Evolutionary conservation across 2,329 filamentous ascomycete genomes (phyloP), one percentile per base, ranked within the genome.

Genomic region (Hansfordia pulvinata): DNA sequence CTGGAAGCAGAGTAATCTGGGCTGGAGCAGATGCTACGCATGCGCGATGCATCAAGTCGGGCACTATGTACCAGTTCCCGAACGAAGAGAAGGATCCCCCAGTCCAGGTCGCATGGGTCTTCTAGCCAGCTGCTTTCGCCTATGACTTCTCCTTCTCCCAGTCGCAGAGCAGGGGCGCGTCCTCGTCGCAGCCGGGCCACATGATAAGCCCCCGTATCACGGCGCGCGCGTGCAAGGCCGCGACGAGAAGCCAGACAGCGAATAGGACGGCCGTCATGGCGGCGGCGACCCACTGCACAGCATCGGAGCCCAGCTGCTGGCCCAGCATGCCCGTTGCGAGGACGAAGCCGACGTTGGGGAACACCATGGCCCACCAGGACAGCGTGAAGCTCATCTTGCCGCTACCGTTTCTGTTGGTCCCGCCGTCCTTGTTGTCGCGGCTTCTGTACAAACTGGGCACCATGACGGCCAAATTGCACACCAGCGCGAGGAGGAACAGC

Each of bases 111-210:
- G n/a, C n/a, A n/a, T n/a, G n/a, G n/a, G n/a, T n/a, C n/a, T n/a
- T n/a, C n/a, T n/a, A n/a, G n/a, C n/a, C n/a, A n/a, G n/a, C n/a
- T n/a, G n/a, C n/a, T n/a, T n/a, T n/a, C n/a, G n/a, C n/a, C n/a
- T n/a, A n/a, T n/a, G n/a, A n/a, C n/a, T n/a, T n/a, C n/a, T n/a
- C n/a, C n/a, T n/a, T n/a, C n/a, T n/a, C n/a, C n/a, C n/a, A n/a
- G n/a, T n/a, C n/a, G n/a, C n/a, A n/a, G n/a, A n/a, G n/a, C n/a
- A n/a, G n/a, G n/a, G 9, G 8, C 13, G 15, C 17, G 32, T 51
- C 44, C 28, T 51, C 46, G 30, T 52, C 49, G 21, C 43, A 45
- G 6, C 49, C 48, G 1, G 49, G 48, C 41, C 44, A 52, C 19
- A 50, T 34, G 17, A 52, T 50, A 25, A 43, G 31, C 21, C 40